phyloP scores from a whole-genome alignment of 805 yeast species.

The Candida piceae region DNA sequence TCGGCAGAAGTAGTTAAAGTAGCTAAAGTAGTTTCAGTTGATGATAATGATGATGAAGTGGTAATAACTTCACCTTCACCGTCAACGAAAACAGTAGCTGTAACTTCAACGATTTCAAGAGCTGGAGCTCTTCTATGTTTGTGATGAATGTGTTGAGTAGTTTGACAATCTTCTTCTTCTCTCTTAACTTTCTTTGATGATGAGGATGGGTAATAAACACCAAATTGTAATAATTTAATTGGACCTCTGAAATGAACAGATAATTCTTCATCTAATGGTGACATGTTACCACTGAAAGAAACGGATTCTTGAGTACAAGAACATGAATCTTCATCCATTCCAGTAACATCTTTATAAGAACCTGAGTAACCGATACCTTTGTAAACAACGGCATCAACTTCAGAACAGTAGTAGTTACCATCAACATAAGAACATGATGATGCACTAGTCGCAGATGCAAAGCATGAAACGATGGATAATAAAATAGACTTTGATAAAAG shows the following conservation, averaged over 20 bases:
- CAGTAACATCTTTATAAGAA: constrained; percentile 64
- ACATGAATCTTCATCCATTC: constrained; percentile 61
- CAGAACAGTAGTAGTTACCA: constrained; percentile 83
- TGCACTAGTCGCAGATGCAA: constrained; percentile 19
- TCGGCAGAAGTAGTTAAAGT: constrained; percentile 13
- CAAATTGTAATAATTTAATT: constrained; percentile 72
- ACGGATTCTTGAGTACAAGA: constrained; percentile 54
- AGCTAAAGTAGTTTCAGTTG: too few relatives aligned
- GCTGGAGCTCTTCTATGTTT: constrained; percentile 58
- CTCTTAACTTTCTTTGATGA: constrained; percentile 31
- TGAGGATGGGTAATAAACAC: constrained; percentile 75
- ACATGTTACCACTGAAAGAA: constrained; percentile 63
- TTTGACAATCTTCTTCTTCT: constrained; percentile 40
- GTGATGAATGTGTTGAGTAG: constrained; percentile 42
- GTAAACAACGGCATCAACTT: constrained; percentile 52
- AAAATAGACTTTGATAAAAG: constrained; percentile 17
- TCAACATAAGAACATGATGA: constrained; percentile 34
- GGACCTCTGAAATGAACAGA: constrained; percentile 93
- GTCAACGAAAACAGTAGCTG: constrained; percentile 73
- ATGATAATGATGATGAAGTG: too few relatives aligned
- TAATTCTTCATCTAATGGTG: constrained; percentile 83
- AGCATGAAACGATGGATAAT: constrained; percentile 18
- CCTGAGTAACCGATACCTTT: constrained; percentile 80
- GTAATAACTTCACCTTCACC: constrained; percentile 42
- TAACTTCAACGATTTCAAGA: constrained; percentile 63